A percentile compares a stretch with the other conserved stretches of the same genome.
Evolutionary conservation across 2,329 filamentous ascomycete genomes (phyloP).

Genomic region (Xylariaceae sp.): DNA sequence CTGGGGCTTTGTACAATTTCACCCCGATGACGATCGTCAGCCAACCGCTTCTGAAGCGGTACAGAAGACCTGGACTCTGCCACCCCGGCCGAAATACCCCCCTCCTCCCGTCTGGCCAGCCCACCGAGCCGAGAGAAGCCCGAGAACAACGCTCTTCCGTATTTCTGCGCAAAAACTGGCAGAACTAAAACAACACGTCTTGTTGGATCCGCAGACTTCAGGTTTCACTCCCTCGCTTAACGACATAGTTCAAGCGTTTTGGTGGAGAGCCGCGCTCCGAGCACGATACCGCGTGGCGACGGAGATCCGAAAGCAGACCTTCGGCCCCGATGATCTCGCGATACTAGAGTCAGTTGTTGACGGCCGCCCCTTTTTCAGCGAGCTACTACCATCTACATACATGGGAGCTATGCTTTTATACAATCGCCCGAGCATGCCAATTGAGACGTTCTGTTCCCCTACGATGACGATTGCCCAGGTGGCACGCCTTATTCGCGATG

Average conservation of each 20-base stretch:
- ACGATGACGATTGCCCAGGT: constrained; percentile 26
- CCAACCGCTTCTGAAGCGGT: background rate
- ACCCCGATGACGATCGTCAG: constrained; percentile 2
- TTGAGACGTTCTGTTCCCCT: constrained; percentile 28
- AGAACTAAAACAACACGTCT: constrained; percentile 32
- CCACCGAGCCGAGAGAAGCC: constrained; percentile 24
- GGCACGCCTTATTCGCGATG: constrained; percentile 25
- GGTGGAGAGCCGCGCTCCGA: constrained; percentile 37
- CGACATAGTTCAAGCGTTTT: constrained; percentile 40
- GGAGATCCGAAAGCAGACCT: constrained; percentile 12
- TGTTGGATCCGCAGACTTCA: constrained; percentile 24
- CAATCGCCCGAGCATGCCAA: constrained; percentile 25
- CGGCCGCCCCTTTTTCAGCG: constrained; percentile 30
- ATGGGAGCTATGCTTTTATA: constrained; percentile 31
- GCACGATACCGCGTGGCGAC: constrained; percentile 33
- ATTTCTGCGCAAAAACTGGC: constrained; percentile 34
- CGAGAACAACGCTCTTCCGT: constrained; percentile 32
- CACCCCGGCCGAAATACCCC: constrained; percentile 1
- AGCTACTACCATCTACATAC: constrained; percentile 28
- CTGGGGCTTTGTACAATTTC: constrained; percentile 28
- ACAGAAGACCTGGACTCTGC: background rate
- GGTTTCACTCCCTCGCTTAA: constrained; percentile 31
- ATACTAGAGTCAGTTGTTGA: constrained; percentile 37
- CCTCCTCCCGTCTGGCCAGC: constrained; percentile 20
- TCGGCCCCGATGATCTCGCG: constrained; percentile 25